A percentile compares a stretch with the other conserved stretches of the same genome.
Conservation (phyloP, 768 basidiomycete genomes). For the Porpolomopsis calyptriformis region DNA sequence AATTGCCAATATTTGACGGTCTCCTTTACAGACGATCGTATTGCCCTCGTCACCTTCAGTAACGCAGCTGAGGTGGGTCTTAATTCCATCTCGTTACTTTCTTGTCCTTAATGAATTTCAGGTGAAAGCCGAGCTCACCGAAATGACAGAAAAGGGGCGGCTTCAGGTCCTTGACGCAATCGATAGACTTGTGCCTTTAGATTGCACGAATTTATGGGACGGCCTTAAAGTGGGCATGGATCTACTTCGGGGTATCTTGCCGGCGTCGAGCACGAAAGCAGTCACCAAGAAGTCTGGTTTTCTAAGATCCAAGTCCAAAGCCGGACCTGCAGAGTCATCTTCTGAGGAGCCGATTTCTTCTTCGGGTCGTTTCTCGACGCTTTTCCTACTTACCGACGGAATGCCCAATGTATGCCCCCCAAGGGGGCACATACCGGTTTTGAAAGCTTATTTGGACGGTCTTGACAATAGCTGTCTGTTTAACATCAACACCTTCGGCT, state of each 20-base stretch:
- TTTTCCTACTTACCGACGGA: conserved; percentile 9
- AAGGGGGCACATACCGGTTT: conserved; percentile 7
- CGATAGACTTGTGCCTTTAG: background rate
- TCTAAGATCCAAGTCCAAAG: background rate
- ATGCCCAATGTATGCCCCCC: conserved; percentile 9
- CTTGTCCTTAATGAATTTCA: background rate
- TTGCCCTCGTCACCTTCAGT: conserved; percentile 8
- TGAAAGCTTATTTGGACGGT: conserved; percentile 3
- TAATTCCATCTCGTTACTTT: too few species aligned
- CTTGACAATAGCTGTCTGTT: conserved; percentile 1
- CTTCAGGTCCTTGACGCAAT: background rate
- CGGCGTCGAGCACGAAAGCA: background rate
- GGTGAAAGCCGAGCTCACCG: conserved; percentile 4
- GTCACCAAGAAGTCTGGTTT: background rate
- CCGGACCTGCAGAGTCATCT: background rate
- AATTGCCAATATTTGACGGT: background rate
- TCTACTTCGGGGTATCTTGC: background rate
- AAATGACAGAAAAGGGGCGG: conserved; percentile 5
- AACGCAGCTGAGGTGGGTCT: conserved; percentile 1
- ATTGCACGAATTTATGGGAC: conserved; percentile 6
- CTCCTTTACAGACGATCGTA: conserved; percentile 4
- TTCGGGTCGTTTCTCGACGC: conserved; percentile 3
- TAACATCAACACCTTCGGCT: conserved; percentile 8
- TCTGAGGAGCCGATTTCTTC: background rate
- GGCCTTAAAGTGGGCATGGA: conserved; percentile 9